A percentile compares a stretch with the other conserved stretches of the same genome.
Conservation (phyloP, 306 rosid species). For the Acmispon strigosus region DNA sequence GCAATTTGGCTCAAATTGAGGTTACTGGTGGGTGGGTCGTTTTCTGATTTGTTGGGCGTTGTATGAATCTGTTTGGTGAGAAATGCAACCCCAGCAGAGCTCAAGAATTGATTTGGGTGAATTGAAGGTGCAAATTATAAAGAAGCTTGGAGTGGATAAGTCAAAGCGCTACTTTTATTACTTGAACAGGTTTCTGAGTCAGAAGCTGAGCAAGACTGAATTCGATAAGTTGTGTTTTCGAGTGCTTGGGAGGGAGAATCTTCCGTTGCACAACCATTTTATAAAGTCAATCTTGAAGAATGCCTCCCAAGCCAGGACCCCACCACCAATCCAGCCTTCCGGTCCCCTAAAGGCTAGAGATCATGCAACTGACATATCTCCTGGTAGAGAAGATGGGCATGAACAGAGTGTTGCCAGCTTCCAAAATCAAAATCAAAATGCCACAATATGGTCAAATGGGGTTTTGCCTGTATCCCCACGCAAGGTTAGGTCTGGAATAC, state of each 20-base stretch:
- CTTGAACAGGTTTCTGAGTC: constrained; percentile 73
- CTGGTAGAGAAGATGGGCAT: constrained; percentile 70
- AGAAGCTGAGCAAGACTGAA: constrained; percentile 80
- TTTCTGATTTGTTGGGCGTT: constrained; percentile 48
- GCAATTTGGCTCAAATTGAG: constrained; percentile 39
- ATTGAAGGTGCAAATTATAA: constrained; percentile 66
- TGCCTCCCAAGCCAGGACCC: constrained; percentile 84
- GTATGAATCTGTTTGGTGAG: constrained; percentile 70
- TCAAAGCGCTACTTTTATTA: constrained; percentile 64
- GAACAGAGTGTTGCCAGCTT: constrained; percentile 48
- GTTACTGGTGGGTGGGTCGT: constrained; percentile 37
- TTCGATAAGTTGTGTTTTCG: constrained; percentile 69
- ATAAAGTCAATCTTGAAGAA: constrained; percentile 81
- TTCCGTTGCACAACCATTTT: constrained; percentile 79
- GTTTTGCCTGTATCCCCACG: constrained; percentile 66
- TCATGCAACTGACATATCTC: constrained; percentile 50
- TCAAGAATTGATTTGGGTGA: constrained; percentile 93
- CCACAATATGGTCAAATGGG: constrained; percentile 79
- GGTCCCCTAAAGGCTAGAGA: constrained; percentile 48
- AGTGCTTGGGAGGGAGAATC: constrained; percentile 76
- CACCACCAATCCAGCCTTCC: constrained; percentile 49
- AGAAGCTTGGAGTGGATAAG: constrained; percentile 78
- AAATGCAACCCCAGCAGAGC: constrained; percentile 91
- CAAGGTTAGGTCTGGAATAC: constrained; percentile 60
- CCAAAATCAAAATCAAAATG: constrained; percentile 55